Evolutionary conservation across 768 basidiomycete genomes (phyloP).

Genomic region (Suillus brevipes): DNA sequence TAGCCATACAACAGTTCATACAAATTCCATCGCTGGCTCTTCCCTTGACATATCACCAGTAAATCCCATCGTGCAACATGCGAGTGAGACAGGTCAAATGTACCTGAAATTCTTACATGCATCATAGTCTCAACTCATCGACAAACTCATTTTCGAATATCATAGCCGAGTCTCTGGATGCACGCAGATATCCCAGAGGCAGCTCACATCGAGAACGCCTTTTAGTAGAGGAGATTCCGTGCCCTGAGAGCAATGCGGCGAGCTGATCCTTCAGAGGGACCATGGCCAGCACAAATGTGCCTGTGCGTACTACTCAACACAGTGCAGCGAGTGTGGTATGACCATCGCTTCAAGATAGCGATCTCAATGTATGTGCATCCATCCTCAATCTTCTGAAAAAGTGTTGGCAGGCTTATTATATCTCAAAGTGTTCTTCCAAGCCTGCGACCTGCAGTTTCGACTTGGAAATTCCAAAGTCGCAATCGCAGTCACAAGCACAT

Average conservation of each 20-base stretch:
- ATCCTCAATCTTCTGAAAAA: background rate
- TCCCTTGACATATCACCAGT: constrained; percentile 66
- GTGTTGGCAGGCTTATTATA: background rate
- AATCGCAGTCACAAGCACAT: background rate
- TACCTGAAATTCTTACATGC: background rate
- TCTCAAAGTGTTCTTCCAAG: background rate
- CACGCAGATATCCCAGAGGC: constrained; percentile 58
- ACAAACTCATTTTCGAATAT: constrained; percentile 77
- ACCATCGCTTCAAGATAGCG: background rate
- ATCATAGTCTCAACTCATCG: constrained; percentile 77
- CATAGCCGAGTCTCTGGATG: constrained; percentile 62
- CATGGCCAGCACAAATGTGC: background rate
- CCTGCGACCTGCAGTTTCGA: background rate
- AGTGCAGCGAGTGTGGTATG: background rate
- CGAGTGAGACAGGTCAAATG: constrained; percentile 45
- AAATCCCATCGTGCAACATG: constrained; percentile 75
- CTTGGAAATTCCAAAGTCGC: background rate
- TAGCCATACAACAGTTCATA: constrained; percentile 67
- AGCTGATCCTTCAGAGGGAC: background rate
- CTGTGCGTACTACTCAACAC: too few species aligned
- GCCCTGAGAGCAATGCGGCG: background rate
- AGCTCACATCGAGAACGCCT: constrained; percentile 50
- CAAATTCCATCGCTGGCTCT: constrained; percentile 81
- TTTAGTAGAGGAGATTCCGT: constrained; percentile 36
- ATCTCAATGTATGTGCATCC: background rate